phyloP scores from a whole-genome alignment of 306 rosid species.

The Dryas octopetala region DNA sequence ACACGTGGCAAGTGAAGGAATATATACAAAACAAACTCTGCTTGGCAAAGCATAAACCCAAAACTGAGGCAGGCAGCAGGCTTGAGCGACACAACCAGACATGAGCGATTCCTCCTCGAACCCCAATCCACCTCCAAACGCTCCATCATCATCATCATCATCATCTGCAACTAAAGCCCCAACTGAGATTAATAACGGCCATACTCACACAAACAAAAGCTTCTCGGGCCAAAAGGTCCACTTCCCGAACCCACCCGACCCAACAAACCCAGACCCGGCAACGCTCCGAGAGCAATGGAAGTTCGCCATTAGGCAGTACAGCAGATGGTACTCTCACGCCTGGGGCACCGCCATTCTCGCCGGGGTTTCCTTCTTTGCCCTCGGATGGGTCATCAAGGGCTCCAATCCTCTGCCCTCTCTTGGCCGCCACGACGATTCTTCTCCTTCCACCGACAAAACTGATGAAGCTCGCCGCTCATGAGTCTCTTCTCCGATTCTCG shows the following conservation, averaged over 20 bases:
- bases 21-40: not conserved
- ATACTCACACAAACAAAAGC: constrained; percentile 5
- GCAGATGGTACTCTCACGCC: constrained; percentile 85
- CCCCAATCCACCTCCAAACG: constrained; percentile 21
- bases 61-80: not conserved
- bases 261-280: constrained; percentile 60
- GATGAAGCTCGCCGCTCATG: constrained; percentile 20
- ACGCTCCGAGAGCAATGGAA: constrained; percentile 94
- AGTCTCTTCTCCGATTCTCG: constrained; percentile 14
- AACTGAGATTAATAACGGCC: constrained; percentile 6
- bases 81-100: not conserved
- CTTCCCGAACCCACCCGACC: constrained; percentile 66
- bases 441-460: constrained; percentile 18
- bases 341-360: constrained; percentile 98
- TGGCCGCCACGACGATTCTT: constrained; percentile 18
- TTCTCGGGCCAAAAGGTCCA: constrained; percentile 37
- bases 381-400: constrained; percentile 93
- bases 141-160: constrained; percentile 11
- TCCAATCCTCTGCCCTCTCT: constrained; percentile 78
- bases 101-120: constrained; percentile 33
- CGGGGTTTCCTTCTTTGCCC: constrained; percentile 85
- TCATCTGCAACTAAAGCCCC: constrained; percentile 19
- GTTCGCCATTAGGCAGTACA: constrained; percentile 67
- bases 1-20: not conserved
- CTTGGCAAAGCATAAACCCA: not conserved